These are phyloP conservation scores for Saccharum officinarum DNA, from an alignment of 176 grass and related monocot species.

Conservation along the genomic window DNA sequence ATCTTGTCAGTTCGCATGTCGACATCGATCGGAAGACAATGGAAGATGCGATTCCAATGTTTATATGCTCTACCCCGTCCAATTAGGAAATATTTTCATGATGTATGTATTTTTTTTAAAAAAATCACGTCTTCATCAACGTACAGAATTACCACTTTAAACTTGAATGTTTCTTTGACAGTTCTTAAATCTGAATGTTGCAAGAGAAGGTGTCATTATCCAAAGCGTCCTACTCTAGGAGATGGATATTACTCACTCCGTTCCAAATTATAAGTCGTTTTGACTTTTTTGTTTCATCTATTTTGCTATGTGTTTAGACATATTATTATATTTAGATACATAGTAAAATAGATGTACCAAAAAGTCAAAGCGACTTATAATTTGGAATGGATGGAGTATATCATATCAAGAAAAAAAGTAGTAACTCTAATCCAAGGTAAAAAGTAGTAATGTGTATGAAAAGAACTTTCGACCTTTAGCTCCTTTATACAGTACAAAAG, in stretches of 20 bases:
- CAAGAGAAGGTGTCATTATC: background rate
- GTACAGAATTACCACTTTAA: background rate
- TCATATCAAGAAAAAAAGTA: too few relatives aligned
- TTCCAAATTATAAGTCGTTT: too few relatives aligned
- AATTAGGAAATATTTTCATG: background rate
- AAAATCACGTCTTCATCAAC: background rate
- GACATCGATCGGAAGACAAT: background rate
- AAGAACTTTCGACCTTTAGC: constrained; percentile 6
- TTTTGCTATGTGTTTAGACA: too few relatives aligned
- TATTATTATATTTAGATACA: too few relatives aligned
- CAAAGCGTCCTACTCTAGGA: background rate
- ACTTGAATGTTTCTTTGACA: too few relatives aligned
- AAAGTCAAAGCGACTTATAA: too few relatives aligned
- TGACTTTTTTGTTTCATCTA: too few relatives aligned
- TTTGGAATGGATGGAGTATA: too few relatives aligned
- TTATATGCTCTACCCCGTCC: background rate
- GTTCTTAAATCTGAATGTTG: background rate
- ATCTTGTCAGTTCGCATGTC: background rate
- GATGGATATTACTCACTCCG: too few relatives aligned
- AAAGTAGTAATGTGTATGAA: background rate
- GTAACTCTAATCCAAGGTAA: background rate
- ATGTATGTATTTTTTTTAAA: background rate
- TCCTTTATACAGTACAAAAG: background rate
- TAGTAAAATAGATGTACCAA: too few relatives aligned
- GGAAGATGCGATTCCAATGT: background rate